Evolutionary conservation across 345 rosid species (phyloP).

Genomic region (Carallia brachiata): DNA sequence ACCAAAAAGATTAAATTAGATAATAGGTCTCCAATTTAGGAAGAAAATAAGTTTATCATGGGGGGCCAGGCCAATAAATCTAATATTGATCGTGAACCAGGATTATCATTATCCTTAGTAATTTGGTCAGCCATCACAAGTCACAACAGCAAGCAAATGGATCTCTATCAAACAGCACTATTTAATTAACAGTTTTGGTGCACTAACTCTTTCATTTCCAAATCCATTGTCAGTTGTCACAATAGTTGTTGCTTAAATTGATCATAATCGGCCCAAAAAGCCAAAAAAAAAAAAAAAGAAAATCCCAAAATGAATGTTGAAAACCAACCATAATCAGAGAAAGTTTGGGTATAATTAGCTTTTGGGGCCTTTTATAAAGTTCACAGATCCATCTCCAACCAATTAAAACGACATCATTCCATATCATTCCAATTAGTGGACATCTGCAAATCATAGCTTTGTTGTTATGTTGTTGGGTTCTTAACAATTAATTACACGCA

Average conservation of each 20-base stretch:
- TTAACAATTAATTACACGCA: neutral
- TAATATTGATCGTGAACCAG: slow-evolving; percentile 13
- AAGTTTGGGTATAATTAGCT: slow-evolving; percentile 3
- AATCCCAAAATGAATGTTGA: neutral
- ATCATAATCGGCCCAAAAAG: no score
- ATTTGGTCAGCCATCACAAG: slow-evolving; percentile 6
- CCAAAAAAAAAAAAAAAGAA: no score
- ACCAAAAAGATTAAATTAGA: neutral
- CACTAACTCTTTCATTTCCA: neutral
- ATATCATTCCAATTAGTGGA: slow-evolving; percentile 13
- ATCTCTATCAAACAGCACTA: neutral
- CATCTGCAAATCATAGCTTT: slow-evolving; percentile 3
- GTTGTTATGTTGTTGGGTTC: slow-evolving; percentile 6
- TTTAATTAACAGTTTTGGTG: neutral
- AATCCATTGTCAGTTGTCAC: no score
- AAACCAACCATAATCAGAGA: slow-evolving; percentile 2
- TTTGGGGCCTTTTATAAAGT: slow-evolving; percentile 8
- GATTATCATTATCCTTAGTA: neutral
- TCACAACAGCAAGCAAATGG: neutral
- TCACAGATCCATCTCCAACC: slow-evolving; percentile 4
- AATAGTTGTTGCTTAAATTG: neutral
- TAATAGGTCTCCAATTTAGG: neutral
- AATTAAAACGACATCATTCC: slow-evolving; percentile 33
- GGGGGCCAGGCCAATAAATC: neutral
- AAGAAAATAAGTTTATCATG: neutral